Percentiles rank a stretch among this genome's conserved stretches.
These are phyloP conservation scores for Vitis labrusca DNA, from an alignment of 164 flowering plant species.

Conservation along the genomic window DNA sequence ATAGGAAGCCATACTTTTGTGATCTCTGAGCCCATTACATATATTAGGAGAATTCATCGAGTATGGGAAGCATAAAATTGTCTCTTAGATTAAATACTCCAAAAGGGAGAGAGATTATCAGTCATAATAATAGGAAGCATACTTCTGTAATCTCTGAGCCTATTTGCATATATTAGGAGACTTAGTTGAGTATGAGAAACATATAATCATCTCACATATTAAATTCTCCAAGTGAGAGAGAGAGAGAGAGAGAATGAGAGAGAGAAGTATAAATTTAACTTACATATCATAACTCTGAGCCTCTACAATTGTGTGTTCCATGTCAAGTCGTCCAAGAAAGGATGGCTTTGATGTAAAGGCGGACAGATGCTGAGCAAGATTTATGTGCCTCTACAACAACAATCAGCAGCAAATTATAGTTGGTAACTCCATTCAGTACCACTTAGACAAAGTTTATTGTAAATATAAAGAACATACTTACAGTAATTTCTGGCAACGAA, in stretches of 20 bases:
- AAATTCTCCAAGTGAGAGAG: background rate
- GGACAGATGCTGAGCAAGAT: slow-evolving; percentile 91
- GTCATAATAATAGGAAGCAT: too few relatives aligned
- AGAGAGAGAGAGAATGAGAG: background rate
- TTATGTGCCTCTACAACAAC: slow-evolving; percentile 84
- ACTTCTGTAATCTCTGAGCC: too few relatives aligned
- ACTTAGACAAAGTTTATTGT: too few relatives aligned
- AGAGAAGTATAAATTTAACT: slow-evolving; percentile 23
- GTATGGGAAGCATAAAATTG: too few relatives aligned
- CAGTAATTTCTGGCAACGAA: slow-evolving; percentile 94
- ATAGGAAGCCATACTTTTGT: too few relatives aligned
- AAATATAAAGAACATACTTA: slow-evolving; percentile 34
- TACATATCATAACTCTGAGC: slow-evolving; percentile 92
- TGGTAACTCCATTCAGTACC: background rate
- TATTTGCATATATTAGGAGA: too few relatives aligned
- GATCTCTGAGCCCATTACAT: too few relatives aligned
- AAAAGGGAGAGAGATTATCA: too few relatives aligned
- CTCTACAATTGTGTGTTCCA: slow-evolving; percentile 94
- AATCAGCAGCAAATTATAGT: slow-evolving; percentile 5
- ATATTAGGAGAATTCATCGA: too few relatives aligned
- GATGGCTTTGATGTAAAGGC: slow-evolving; percentile 85
- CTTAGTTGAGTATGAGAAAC: too few relatives aligned
- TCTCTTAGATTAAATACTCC: too few relatives aligned
- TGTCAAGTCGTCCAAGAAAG: slow-evolving; percentile 83
- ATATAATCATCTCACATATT: background rate